Percentiles rank a stretch among this genome's conserved stretches.
Evolutionary conservation across 2,329 filamentous ascomycete species (phyloP).

Genomic region (Polytolypa hystricis): DNA sequence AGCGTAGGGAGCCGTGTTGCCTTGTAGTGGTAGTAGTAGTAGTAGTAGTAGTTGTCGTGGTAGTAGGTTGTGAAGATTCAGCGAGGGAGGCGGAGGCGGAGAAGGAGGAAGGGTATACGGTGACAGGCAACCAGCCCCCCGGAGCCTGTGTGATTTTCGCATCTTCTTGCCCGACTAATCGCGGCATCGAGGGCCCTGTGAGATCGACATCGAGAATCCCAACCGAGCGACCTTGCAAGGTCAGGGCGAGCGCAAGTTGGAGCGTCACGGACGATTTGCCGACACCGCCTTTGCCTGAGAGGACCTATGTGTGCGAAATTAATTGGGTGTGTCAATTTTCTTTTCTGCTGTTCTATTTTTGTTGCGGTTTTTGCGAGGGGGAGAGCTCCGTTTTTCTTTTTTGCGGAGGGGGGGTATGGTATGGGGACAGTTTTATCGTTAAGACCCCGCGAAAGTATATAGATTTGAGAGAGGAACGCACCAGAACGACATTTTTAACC

Average conservation of each 20-base stretch:
- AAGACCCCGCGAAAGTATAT: too few relatives aligned
- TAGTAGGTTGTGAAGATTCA: neutral
- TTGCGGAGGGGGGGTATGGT: neutral
- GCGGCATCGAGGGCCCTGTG: conserved; percentile 90
- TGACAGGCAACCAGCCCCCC: conserved; percentile 83
- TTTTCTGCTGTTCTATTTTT: too few relatives aligned
- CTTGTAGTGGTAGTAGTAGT: conserved; percentile 12
- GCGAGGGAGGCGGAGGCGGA: neutral
- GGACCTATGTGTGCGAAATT: conserved; percentile 47
- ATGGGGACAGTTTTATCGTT: conserved; percentile 28
- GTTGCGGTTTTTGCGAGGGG: neutral
- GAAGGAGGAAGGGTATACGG: conserved; percentile 53
- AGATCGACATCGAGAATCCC: conserved; percentile 94
- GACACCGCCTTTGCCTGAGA: conserved; percentile 95
- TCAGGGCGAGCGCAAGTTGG: conserved; percentile 82
- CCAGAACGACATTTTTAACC: conserved; percentile 34
- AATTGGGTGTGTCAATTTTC: too few relatives aligned
- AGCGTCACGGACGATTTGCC: conserved; percentile 98
- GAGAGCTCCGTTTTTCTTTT: neutral
- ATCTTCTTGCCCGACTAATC: conserved; percentile 81
- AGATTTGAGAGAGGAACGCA: conserved; percentile 18
- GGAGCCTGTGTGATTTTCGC: conserved; percentile 85
- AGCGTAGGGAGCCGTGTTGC: conserved; percentile 37
- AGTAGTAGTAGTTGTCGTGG: conserved; percentile 3
- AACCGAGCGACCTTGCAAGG: conserved; percentile 74